Base-by-base conservation (phyloP, 1,139 yeast species). In the Williopsis jadinii region DNA sequence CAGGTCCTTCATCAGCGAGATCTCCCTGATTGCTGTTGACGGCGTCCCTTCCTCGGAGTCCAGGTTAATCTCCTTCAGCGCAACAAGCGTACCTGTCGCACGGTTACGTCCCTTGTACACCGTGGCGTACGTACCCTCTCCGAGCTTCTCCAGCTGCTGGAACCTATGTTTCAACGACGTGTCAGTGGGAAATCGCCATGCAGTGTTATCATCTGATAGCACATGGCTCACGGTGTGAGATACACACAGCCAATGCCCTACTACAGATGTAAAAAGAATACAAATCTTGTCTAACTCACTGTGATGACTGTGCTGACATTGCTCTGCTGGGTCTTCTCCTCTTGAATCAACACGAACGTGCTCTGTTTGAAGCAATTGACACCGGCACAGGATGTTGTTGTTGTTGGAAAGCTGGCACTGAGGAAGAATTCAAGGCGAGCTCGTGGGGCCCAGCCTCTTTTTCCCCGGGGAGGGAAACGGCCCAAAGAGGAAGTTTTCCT, bases 21-120 rank as follows among this genome's bases (percentile, higher is more conserved):
- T 92, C 63, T 92, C 98, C 54, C 98, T 74, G 50, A 92, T 92
- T 9, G 98, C 98, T 0, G 98, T 92, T 1, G 97, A 88, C 3
- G 98, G 98, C 0, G 97, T 92, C 11, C 98, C 98, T 63, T 92
- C 99, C 58, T 90, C 97, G 15, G 95, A 83, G 60, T 92, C 99
- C 49, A 92, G 71, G 54, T 83, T 87, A 62, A 92, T 94, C 62
- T 92, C 98, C 61, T 92, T 92, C 54, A 92, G 69, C 1, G 98
- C 98, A 24, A 92, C 98, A 40, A 87, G 73, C 29, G 92, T 88
- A 6, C 97, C 97, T 0, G 96, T 84, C 44, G 87, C 77, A 41
- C 95, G 77, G 62, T 92, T 92, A 46, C 96, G 73, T 10, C 97
- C 98, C 58, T 90, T 92, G 67, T 92, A 92, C 27, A 92, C 98